Conservation (phyloP, 73 alveolate species). For the Effrenium voratum region DNA sequence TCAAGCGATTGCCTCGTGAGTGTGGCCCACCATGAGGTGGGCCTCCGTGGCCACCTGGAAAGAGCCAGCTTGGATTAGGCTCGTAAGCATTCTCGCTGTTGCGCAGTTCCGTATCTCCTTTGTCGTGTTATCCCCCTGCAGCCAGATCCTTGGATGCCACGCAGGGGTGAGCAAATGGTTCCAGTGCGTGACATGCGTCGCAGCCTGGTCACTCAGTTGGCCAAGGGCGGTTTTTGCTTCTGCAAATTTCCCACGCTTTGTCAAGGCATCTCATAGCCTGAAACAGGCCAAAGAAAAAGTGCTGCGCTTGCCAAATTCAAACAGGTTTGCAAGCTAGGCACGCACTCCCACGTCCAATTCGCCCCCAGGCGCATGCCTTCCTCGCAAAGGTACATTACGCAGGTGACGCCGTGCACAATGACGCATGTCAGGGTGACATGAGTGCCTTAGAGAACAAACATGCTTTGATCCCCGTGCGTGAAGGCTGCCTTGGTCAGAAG, state of each 20-base stretch:
- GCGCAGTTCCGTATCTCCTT: neutral
- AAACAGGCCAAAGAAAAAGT: neutral
- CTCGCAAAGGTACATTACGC: neutral
- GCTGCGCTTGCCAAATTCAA: neutral
- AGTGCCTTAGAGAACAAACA: too few species aligned
- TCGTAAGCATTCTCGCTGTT: neutral
- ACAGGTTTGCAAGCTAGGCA: neutral
- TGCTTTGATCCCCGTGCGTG: too few species aligned
- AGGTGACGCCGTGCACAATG: neutral
- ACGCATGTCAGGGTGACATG: neutral
- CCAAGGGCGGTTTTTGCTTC: neutral
- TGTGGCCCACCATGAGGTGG: neutral
- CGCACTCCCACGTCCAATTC: slow-evolving; percentile 18
- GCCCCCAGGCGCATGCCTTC: neutral
- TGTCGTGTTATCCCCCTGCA: neutral
- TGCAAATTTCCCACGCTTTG: neutral
- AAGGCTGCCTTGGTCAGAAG: too few species aligned
- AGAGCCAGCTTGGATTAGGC: neutral
- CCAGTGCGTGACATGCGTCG: neutral
- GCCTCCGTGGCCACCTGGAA: neutral
- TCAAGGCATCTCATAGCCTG: slow-evolving; percentile 2
- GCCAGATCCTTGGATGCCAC: neutral
- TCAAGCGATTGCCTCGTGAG: too few species aligned
- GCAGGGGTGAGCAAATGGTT: neutral
- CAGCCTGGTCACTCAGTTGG: neutral